Evolutionary conservation across 1,284 basidiomycete genomes (phyloP).

Genomic region (Leccinum pachyderme): DNA sequence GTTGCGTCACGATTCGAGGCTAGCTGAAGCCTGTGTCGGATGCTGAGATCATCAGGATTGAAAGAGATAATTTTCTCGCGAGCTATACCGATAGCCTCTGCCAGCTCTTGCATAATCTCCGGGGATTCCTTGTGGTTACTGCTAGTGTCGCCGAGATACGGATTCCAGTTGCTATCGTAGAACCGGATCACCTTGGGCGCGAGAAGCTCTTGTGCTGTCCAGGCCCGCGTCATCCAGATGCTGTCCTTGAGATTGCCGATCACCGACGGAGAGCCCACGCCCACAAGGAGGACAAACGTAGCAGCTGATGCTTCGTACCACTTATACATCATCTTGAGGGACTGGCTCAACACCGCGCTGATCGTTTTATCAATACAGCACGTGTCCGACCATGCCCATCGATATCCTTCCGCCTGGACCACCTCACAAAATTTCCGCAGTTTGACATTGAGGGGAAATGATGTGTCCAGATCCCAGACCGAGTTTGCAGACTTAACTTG

Average conservation of each 20-base stretch:
- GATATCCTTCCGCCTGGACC: background rate
- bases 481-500: background rate
- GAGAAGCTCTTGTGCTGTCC: constrained; percentile 21
- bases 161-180: constrained; percentile 14
- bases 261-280: background rate
- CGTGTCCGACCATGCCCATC: constrained; percentile 3
- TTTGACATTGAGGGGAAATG: background rate
- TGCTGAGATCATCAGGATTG: constrained; percentile 6
- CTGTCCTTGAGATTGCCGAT: constrained; percentile 1
- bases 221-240: constrained; percentile 16
- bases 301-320: constrained; percentile 6
- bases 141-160: constrained; percentile 9
- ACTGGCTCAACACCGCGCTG: background rate
- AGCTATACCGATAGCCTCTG: constrained; percentile 8
- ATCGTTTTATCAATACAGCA: constrained; percentile 8
- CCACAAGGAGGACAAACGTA: background rate
- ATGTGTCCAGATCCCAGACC: background rate
- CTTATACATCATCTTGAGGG: constrained; percentile 5
- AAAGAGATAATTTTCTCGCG: constrained; percentile 12
- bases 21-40: constrained; percentile 14
- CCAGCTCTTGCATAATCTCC: constrained; percentile 17
- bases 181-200: constrained; percentile 11
- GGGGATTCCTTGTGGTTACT: constrained; percentile 17
- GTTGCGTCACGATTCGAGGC: constrained; percentile 13
- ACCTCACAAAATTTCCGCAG: background rate